A percentile compares a stretch with the other conserved stretches of the same genome.
phyloP scores from a whole-genome alignment of 208 protist genomes.

The Trypanosoma cruzi region DNA sequence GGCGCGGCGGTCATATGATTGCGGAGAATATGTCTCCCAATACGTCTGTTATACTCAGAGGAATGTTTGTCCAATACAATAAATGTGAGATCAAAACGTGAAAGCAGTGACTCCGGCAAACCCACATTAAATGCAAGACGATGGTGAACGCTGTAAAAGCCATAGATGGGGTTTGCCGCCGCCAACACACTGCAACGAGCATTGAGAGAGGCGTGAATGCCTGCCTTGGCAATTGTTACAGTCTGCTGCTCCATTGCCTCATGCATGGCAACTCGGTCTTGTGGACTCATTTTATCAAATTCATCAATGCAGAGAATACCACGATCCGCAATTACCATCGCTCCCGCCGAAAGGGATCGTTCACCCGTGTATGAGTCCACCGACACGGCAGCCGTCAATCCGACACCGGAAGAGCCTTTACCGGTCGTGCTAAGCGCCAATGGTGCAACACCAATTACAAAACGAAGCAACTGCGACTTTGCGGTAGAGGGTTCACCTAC shows the following conservation, averaged over 20 bases:
- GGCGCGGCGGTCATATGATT: constrained; percentile 91
- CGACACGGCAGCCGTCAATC: constrained; percentile 99
- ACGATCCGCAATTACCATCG: constrained; percentile 99
- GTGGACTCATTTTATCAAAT: constrained; percentile 99
- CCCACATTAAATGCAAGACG: constrained; percentile 96
- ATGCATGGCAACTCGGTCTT: constrained; percentile 97
- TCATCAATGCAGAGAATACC: constrained; percentile 99
- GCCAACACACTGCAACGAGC: constrained; percentile 98
- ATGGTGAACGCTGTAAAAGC: constrained; percentile 95
- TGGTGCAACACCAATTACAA: constrained; percentile 96
- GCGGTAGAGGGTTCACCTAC: constrained; percentile 99
- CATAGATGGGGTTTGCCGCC: constrained; percentile 99
- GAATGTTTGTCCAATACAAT: constrained; percentile 98
- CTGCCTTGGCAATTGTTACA: constrained; percentile 99
- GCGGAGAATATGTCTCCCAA: constrained; percentile 96
- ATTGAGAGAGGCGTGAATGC: constrained; percentile 99
- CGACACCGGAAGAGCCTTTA: constrained; percentile 97
- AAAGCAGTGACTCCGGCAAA: constrained; percentile 99
- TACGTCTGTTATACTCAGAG: constrained; percentile 89
- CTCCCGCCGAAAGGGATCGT: constrained; percentile 97
- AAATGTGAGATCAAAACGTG: constrained; percentile 99
- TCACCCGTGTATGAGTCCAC: constrained; percentile 97
- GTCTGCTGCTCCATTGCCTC: constrained; percentile 99
- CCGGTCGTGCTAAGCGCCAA: constrained; percentile 98
- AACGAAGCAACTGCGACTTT: constrained; percentile 99